A percentile compares a stretch with the other conserved stretches of the same genome.
These are phyloP conservation scores for Cymbidium sinense DNA, from an alignment of 106 monocot species.

Conservation along the genomic window DNA sequence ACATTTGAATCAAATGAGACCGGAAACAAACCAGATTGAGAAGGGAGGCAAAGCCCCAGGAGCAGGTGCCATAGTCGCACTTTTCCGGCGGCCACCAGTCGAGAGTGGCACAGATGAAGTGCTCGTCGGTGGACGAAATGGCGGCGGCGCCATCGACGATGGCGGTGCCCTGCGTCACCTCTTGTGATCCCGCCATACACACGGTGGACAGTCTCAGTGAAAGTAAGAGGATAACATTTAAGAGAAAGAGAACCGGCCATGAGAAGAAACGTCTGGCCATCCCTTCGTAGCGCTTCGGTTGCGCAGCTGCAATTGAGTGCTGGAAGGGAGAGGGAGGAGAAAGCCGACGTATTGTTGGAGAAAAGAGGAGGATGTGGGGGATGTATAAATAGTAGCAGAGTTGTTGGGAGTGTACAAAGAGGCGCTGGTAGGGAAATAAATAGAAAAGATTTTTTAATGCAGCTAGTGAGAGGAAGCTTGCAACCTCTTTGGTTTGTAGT, in stretches of 20 bases:
- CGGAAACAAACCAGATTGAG: conserved; percentile 65
- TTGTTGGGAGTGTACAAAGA: not conserved
- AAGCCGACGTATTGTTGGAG: not conserved
- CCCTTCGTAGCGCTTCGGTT: not conserved
- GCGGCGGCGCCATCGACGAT: conserved; percentile 39
- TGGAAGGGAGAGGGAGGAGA: not conserved
- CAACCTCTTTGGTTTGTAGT: not conserved
- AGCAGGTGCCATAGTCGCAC: conserved; percentile 93
- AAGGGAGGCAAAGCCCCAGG: conserved; percentile 79
- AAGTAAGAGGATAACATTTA: not conserved
- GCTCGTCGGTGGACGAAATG: conserved; percentile 58
- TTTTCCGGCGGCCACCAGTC: conserved; percentile 99
- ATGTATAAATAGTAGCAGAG: conserved; percentile 1
- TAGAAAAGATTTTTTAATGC: not conserved
- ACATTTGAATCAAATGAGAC: not conserved
- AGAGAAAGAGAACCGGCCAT: not conserved
- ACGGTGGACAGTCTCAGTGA: not conserved
- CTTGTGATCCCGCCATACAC: conserved; percentile 10
- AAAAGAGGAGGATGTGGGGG: not conserved
- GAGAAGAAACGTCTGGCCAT: not conserved
- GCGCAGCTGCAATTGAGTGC: not conserved
- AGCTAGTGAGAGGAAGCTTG: not conserved
- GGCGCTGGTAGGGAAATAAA: not conserved
- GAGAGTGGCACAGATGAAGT: conserved; percentile 85
- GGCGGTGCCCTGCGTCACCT: conserved; percentile 21